Percentiles rank a stretch among this genome's conserved stretches.
Evolutionary conservation across 2,329 filamentous ascomycete species (phyloP).

Genomic region (Colletotrichum sojae): DNA sequence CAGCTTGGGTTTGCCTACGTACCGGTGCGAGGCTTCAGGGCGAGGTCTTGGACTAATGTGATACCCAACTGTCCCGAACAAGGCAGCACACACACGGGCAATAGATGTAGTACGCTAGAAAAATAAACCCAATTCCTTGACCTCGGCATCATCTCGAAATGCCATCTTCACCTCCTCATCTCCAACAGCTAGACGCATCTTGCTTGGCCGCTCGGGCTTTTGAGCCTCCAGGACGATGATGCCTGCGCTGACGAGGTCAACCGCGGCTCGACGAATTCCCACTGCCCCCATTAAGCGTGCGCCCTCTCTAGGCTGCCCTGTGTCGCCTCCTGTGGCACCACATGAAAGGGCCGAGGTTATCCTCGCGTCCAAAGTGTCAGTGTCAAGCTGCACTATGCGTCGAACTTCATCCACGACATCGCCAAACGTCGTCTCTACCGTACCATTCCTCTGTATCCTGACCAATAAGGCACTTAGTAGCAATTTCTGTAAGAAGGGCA

Average conservation of each 20-base stretch:
- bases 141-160: constrained; percentile 88
- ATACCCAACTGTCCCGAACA: no score
- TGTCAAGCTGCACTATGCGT: constrained; percentile 67
- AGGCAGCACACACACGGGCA: no score
- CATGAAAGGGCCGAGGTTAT: constrained; percentile 6
- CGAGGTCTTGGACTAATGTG: no score
- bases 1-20: background rate
- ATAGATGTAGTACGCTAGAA: constrained; percentile 44
- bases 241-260: constrained; percentile 88
- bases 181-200: constrained; percentile 86
- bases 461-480: constrained; percentile 87
- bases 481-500: constrained; percentile 87
- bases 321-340: constrained; percentile 26
- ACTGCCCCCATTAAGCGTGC: constrained; percentile 29
- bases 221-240: constrained; percentile 87
- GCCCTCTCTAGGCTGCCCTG: background rate
- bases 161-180: constrained; percentile 93
- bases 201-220: constrained; percentile 87
- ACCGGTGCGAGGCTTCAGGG: no score
- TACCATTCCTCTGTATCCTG: constrained; percentile 84
- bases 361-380: background rate
- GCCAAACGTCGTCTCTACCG: constrained; percentile 88
- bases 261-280: constrained; percentile 77
- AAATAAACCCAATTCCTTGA: constrained; percentile 81
- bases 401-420: constrained; percentile 91